A percentile compares a stretch with the other conserved stretches of the same genome.
These are phyloP conservation scores for Amanita rimosa DNA, from an alignment of 768 basidiomycete species.

Conservation along the genomic window DNA sequence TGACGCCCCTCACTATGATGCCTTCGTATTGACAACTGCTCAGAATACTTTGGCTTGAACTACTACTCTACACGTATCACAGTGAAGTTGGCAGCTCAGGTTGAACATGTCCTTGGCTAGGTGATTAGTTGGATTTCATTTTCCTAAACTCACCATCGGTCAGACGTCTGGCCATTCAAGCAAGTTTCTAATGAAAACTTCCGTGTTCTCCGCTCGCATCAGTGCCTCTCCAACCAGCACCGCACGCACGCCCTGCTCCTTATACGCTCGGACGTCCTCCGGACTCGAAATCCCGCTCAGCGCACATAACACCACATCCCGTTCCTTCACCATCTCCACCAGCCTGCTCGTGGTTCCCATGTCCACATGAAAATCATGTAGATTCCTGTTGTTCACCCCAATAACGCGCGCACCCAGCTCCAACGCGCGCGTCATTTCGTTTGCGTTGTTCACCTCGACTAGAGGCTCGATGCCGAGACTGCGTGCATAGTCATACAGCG, in stretches of 20 bases:
- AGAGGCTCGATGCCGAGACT: conserved; percentile 81
- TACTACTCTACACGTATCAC: no score
- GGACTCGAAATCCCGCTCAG: conserved; percentile 65
- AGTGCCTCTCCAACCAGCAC: conserved; percentile 80
- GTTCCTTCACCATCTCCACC: conserved; percentile 54
- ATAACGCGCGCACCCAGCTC: conserved; percentile 67
- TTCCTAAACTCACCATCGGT: no score
- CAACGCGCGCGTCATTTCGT: conserved; percentile 65
- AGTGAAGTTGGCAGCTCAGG: no score
- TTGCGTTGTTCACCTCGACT: conserved; percentile 80
- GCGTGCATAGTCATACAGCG: conserved; percentile 53
- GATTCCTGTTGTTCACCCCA: conserved; percentile 83
- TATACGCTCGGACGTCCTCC: conserved; percentile 58
- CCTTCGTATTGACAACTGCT: no score
- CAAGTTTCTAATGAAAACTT: conserved; percentile 60
- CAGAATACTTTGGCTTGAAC: no score
- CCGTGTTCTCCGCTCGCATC: conserved; percentile 67
- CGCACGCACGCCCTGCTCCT: conserved; percentile 60
- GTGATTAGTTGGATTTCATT: no score
- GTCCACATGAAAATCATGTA: conserved; percentile 82
- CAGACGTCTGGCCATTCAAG: no score
- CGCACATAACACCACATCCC: conserved; percentile 67
- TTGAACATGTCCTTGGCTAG: no score
- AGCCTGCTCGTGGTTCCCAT: conserved; percentile 77
- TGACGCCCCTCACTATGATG: no score